Conservation (phyloP, 2,329 filamentous ascomycete species). For the Elsinoe fawcettii region DNA sequence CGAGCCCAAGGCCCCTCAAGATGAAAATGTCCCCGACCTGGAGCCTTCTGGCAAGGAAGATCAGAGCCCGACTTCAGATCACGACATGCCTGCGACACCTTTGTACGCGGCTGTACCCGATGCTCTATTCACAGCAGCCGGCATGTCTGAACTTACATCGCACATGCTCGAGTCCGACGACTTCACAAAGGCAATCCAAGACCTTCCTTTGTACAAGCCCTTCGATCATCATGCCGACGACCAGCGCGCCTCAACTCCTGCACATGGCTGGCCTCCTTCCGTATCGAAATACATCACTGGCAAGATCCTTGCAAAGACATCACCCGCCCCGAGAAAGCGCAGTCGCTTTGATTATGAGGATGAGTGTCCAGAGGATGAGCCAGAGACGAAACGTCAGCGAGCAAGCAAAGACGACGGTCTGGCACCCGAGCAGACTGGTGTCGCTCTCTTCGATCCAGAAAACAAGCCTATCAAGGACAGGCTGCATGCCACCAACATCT, state of each 20-base stretch:
- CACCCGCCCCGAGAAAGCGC: conserved; percentile 62
- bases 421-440: conserved; percentile 62
- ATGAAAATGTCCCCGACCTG: conserved; percentile 14
- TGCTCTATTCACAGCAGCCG: conserved; percentile 16
- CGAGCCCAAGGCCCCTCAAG: conserved; percentile 12
- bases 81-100: conserved; percentile 17
- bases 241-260: conserved; percentile 22
- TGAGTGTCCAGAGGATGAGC: conserved; percentile 52
- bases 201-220: conserved; percentile 71
- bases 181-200: conserved; percentile 56
- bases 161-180: conserved; percentile 17
- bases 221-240: conserved; percentile 46
- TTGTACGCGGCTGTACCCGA: conserved; percentile 17
- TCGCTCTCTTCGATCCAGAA: conserved; percentile 82
- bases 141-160: conserved; percentile 15
- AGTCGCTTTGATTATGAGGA: conserved; percentile 77
- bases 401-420: conserved; percentile 38
- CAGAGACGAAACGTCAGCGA: conserved; percentile 20
- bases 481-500: conserved; percentile 83
- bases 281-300: conserved; percentile 82
- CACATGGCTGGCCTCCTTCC: conserved; percentile 43
- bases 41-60: conserved; percentile 13
- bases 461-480: conserved; percentile 85
- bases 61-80: conserved; percentile 13
- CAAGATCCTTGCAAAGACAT: conserved; percentile 62